Base-by-base conservation (phyloP, 2,329 filamentous ascomycete genomes). In the Lasiodiplodia gonubiensis region DNA sequence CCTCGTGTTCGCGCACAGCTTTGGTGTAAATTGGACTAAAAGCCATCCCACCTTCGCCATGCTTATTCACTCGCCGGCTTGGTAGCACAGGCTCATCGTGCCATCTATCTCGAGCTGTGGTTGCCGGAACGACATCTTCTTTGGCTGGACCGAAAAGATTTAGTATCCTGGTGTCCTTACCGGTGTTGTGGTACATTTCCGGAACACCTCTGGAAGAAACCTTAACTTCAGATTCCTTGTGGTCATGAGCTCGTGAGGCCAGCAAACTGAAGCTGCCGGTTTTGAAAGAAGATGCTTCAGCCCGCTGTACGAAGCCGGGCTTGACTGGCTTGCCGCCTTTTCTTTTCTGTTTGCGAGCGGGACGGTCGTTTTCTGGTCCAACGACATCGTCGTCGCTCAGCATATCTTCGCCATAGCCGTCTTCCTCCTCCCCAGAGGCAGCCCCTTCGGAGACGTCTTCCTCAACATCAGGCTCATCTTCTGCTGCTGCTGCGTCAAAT, bases 71-170 rank as follows among this genome's bases (percentile, higher is more conserved):
- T 48, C 72, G 71, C 11, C 83, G 80, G 66, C 78, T 82, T 4
- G 86, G 87, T 51, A 88, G 78, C 3, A 82, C 83, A 12, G 81
- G 78, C 69, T 88, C 83, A 11, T 79, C 70, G 0, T 77, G 77
- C 86, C 86, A 89, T 57, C 80, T 78, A 66, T 86, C 82, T 64
- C 84, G 80, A 18, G 83, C 80, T 69, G 80, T 77, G 7, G 86
- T 68, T 4, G 84, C 75, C 11, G 83, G 79, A 21, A 79, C 75
- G n/a, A 86, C 71, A 68, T 88, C 86, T 21, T 83, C 80, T 16
- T 79, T 73, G 30, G 80, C 80, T 2, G 83, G 80, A 4, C 86
- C 86, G 75, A 86, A 87, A 1, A 84, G 78, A 64, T 83, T 76
- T 68, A 80, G 81, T 67, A 85, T 72, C 64, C 83, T 80, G n/a